Evolutionary conservation across 2,329 filamentous ascomycete species (phyloP).

Genomic region (Mycosphaerella arachidis): DNA sequence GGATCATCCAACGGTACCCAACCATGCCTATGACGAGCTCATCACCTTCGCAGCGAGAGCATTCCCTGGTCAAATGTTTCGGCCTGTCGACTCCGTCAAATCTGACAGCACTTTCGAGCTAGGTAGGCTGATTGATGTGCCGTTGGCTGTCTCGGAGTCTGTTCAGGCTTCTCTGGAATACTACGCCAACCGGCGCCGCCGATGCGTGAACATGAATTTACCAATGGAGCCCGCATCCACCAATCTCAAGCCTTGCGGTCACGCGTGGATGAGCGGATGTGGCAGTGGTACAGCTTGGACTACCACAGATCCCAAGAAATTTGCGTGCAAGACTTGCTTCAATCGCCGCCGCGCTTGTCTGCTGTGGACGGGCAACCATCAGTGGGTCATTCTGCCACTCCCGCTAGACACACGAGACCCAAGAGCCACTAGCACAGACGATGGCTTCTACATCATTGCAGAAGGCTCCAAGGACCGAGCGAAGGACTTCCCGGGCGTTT

Average conservation of each 20-base stretch:
- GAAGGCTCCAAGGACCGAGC: neutral
- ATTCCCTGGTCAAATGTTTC: neutral
- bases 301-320: neutral
- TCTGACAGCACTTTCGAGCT: neutral
- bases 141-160: neutral
- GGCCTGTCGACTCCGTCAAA: neutral
- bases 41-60: neutral
- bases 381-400: conserved; percentile 14
- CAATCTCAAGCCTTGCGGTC: neutral
- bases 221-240: neutral
- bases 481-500: neutral
- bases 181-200: neutral
- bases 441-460: conserved; percentile 4
- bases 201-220: neutral
- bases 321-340: conserved; percentile 18
- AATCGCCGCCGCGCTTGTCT: conserved; percentile 13
- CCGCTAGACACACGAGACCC: conserved; percentile 1
- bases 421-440: neutral
- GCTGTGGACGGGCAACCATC: conserved; percentile 3
- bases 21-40: neutral
- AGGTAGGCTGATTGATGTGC: neutral
- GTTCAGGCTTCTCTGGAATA: neutral
- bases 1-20: neutral
- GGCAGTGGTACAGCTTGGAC: conserved; percentile 11
- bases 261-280: neutral